Base-by-base conservation (phyloP, 306 rosid species). In the Medicago lupulina region DNA sequence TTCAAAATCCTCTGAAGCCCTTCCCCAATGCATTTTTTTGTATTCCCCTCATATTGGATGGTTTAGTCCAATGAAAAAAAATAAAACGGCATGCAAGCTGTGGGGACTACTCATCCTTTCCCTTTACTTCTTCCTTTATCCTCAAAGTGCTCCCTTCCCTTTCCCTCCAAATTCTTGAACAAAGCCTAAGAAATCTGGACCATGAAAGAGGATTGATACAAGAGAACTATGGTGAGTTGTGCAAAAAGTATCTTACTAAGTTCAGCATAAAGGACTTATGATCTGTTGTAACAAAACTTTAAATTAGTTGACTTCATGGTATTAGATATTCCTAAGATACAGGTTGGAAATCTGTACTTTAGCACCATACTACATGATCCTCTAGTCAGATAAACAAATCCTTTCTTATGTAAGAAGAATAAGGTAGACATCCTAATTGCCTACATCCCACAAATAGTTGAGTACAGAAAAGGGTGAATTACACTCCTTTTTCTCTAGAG, bases 281-380 rank as follows among this genome's bases (percentile, higher is more conserved):
- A 36, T 75, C 15, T 17, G 10, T 31, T 61, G n/a, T 62, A 54
- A 55, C 50, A 11, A 46, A 60, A 7, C 18, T 9, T 21, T 38
- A 76, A 65, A 51, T 75, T 25, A 50, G 61, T 18, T 65, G 43
- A 63, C 12, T 51, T 64, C n/a, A 6, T 63, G 41, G 50, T 63
- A 1, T 36, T 50, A 23, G 72, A 6, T 55, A 36, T 38, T 71
- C 64, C 19, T 38, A 54, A 7, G 65, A 64, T 6, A 39, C 57
- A 75, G 54, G 41, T 19, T 14, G 50, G 58, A 44, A 58, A 31
- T 31, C 7, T 58, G 17, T 40, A 40, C 40, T 16, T 40, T 46
- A 73, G 54, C 43, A 41, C 69, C 59, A 55, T 39, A 47, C 59
- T 67, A 0, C 13, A 59, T 3, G 41, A 73, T 17, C 53, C 31